Evolutionary conservation across 805 yeast species (phyloP).

Genomic region (Myxozyma neglecta): DNA sequence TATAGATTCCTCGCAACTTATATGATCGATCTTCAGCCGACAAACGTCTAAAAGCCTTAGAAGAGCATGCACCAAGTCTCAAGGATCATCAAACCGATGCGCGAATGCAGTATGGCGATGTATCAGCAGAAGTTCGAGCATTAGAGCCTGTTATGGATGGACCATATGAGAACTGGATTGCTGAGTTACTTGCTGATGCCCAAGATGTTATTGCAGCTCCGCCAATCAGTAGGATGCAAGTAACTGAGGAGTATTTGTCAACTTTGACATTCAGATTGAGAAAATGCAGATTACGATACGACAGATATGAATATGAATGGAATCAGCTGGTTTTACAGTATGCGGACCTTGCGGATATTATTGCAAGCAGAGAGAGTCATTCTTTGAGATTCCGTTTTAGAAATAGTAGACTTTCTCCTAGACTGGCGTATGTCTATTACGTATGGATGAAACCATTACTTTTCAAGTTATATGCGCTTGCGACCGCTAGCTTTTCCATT

Average conservation of each 20-base stretch:
- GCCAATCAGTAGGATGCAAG: constrained; percentile 32
- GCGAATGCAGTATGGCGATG: constrained; percentile 60
- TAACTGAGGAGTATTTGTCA: constrained; percentile 48
- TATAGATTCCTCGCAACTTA: constrained; percentile 53
- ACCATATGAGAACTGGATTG: constrained; percentile 66
- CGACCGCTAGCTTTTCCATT: constrained; percentile 50
- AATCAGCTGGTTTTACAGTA: constrained; percentile 51
- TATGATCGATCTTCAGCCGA: constrained; percentile 43
- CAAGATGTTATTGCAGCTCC: constrained; percentile 31
- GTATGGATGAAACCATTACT: constrained; percentile 50
- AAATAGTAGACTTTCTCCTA: constrained; percentile 43
- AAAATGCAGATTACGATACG: constrained; percentile 51
- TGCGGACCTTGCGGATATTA: constrained; percentile 56
- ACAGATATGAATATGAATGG: constrained; percentile 61
- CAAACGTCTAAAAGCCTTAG: constrained; percentile 43
- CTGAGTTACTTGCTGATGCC: constrained; percentile 46
- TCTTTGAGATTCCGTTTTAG: constrained; percentile 37
- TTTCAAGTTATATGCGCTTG: constrained; percentile 47
- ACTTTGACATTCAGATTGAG: constrained; percentile 55
- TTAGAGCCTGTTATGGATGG: constrained; percentile 51
- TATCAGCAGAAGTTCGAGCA: constrained; percentile 57
- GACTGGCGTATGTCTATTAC: constrained; percentile 45
- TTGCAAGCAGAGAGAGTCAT: constrained; percentile 45
- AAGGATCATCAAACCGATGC: constrained; percentile 66
- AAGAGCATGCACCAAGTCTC: constrained; percentile 56